Evolutionary conservation across 164 flowering plant species (phyloP).

Genomic region (Stephania cephalantha): DNA sequence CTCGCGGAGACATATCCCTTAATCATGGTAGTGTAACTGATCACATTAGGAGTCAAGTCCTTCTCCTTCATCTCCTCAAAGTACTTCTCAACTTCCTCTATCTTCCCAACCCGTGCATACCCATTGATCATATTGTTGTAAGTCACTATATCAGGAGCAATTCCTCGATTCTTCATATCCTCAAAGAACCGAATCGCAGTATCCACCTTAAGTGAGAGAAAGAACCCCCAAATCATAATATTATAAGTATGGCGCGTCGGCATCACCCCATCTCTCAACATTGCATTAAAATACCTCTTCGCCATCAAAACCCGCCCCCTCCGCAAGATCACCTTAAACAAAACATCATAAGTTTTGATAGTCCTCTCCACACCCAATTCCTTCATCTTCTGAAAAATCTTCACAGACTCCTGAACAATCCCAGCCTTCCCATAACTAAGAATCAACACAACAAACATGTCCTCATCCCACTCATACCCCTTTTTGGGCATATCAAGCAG

Average conservation of each 20-base stretch:
- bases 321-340: constrained; percentile 74
- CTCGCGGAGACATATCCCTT: constrained; percentile 72
- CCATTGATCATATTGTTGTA: constrained; percentile 81
- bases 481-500: constrained; percentile 82
- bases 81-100: constrained; percentile 73
- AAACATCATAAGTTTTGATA: constrained; percentile 51
- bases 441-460: constrained; percentile 64
- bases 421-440: constrained; percentile 81
- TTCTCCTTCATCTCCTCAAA: constrained; percentile 76
- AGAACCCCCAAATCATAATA: constrained; percentile 83
- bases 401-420: constrained; percentile 89
- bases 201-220: constrained; percentile 52
- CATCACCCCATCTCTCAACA: constrained; percentile 69
- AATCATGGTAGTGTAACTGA: constrained; percentile 82
- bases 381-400: constrained; percentile 71
- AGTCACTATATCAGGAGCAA: constrained; percentile 62
- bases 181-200: constrained; percentile 75
- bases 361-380: constrained; percentile 64
- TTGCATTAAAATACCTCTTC: constrained; percentile 70
- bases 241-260: constrained; percentile 78
- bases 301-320: constrained; percentile 88
- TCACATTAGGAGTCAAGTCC: constrained; percentile 54
- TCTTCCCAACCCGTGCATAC: constrained; percentile 46
- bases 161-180: constrained; percentile 66
- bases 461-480: constrained; percentile 79